Base-by-base conservation (phyloP, 768 basidiomycete genomes). In the Phaffia australis region DNA sequence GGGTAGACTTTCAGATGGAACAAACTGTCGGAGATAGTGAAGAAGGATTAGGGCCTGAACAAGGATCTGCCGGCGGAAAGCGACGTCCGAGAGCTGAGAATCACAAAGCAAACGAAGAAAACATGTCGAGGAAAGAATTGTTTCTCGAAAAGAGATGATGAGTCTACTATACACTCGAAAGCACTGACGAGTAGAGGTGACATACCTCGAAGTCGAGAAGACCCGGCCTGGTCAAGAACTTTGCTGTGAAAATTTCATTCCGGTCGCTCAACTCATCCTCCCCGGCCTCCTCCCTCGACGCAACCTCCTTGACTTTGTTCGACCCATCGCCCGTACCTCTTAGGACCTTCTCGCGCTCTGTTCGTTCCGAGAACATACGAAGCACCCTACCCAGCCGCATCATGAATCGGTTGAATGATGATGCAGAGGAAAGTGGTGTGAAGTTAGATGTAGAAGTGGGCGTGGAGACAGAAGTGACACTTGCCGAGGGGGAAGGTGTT, bases 11-110 rank as follows among this genome's bases (percentile, higher is more conserved):
- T n/a, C 19, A 9, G 59, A 60, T 54, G 52, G 4, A 11, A 42
- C 15, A n/a, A 58, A 47, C 1, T 48, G 16, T n/a, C 63, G 61
- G 42, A 69, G 49, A 15, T 58, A 59, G 11, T 74, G 72, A 35
- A 73, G 69, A 27, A 76, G 71, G 65, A 77, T 75, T 29, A 74
- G 71, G 49, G 73, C 65, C 66, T 95, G 91, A 73, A 93, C 85
- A 23, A 94, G 80, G 76, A 92, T 84, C 77, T 94, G 92, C 19
- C 89, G 84, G n/a, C 91, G 87, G 79, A 95, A 95, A 71, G 87
- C 83, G 0, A 87, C 87, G 72, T 93, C 91, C 25, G 89, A 87
- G 61, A 93, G 83, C 90, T 92, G 73, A 8, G 42, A 57, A 21
- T 66, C 70, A 29, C 56, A 69, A 47, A 56, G 66, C 56, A 46